Evolutionary conservation across 805 yeast genomes (phyloP), one percentile per base, ranked within the genome.

Genomic region (Wickerhamomyces subpelliculosus): DNA sequence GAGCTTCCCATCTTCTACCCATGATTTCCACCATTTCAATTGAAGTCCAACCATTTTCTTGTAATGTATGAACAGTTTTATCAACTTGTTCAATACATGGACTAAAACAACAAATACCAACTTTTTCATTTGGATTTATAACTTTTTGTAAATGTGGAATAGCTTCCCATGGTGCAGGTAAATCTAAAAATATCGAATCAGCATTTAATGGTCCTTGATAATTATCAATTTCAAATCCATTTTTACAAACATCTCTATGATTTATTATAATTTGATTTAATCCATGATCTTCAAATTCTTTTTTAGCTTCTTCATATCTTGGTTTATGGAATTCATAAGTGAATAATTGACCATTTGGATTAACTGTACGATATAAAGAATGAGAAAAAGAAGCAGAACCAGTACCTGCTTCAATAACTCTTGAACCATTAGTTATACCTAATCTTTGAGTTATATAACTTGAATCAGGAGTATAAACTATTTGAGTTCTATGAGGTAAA

Each of bases 81-180:
- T 82, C 82, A 4, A 93, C 98, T 64, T 93, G 99, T 62, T 93
- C 99, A 34, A 93, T 84, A 61, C 99, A 93, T 9, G 99, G 99
- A 28, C 95, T 85, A 56, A 93, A 93, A 61, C 98, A 93, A 62
- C 99, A 93, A 38, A 93, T 72, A 3, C 84, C 78, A 18, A 78
- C 84, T 21, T 69, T 67, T 39, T 69, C 65, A 16, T 64, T 58
- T 8, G 83, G 63, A 13, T 19, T 29, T 17, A 84, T 70, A 1
- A 84, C 94, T 24, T 54, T 48, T 1, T 46, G 28, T 33, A 90
- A 62, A 59, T 83, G 81, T 7, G 87, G 86, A 37, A 93, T 83
- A 6, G 98, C 98, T 27, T 78, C 78, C 97, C 97, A 90, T 8
- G 99, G 98, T 5, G 96, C 80, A 4, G 99, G 99, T 34, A 93